Conservation (phyloP, 2,329 filamentous ascomycete species). For the Fusarium staphyleae region DNA sequence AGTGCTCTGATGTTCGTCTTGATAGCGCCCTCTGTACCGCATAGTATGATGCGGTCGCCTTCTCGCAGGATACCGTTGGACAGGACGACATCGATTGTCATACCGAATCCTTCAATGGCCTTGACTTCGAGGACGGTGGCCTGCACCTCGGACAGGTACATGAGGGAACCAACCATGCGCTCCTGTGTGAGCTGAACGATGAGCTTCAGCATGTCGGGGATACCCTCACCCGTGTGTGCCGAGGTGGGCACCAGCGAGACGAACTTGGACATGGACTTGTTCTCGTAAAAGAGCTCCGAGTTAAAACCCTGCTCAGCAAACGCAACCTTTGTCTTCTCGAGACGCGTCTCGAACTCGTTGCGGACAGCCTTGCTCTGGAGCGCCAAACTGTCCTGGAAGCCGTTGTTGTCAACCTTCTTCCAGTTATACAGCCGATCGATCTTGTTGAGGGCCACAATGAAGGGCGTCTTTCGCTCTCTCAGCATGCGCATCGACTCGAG, state of each 20-base stretch:
- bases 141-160: constrained; percentile 98
- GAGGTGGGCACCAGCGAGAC: constrained; percentile 98
- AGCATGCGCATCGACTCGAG: constrained; percentile 96
- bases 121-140: constrained; percentile 98
- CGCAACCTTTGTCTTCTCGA: constrained; percentile 89
- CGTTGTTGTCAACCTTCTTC: constrained; percentile 99
- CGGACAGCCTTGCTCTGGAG: constrained; percentile 93
- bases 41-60: constrained; percentile 93
- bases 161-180: constrained; percentile 94
- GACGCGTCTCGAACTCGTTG: constrained; percentile 90
- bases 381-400: constrained; percentile 89
- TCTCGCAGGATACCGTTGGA: constrained; percentile 95
- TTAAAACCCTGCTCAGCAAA: constrained; percentile 99
- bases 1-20: constrained; percentile 94
- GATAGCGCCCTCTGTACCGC: constrained; percentile 96
- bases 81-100: constrained; percentile 96
- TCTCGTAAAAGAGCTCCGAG: constrained; percentile 94
- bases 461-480: constrained; percentile 92
- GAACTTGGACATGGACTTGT: constrained; percentile 93
- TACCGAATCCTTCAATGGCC: constrained; percentile 97
- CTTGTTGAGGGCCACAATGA: constrained; percentile 99
- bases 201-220: constrained; percentile 98
- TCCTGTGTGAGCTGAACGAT: constrained; percentile 92
- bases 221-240: constrained; percentile 98
- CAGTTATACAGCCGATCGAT: constrained; percentile 99